Percentiles rank a stretch among this genome's conserved stretches.
phyloP scores from a whole-genome alignment of 1,139 yeast genomes.

The Kodamaea suecica region DNA sequence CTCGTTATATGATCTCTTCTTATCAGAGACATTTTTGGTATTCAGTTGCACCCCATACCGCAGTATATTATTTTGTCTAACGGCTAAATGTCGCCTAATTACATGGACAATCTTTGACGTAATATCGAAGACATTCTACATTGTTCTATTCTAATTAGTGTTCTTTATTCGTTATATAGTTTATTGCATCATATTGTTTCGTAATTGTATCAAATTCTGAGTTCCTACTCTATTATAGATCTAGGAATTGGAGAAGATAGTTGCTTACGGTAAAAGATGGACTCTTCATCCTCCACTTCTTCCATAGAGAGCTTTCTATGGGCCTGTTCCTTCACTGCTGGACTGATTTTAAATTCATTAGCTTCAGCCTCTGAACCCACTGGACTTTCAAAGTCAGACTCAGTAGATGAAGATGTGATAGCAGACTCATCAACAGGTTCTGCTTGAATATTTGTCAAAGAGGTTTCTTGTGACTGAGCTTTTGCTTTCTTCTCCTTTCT shows the following conservation, averaged over 20 bases:
- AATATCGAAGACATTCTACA: too few relatives aligned
- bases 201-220: too few relatives aligned
- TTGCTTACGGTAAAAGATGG: constrained; percentile 11
- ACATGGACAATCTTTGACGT: too few relatives aligned
- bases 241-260: constrained; percentile 9
- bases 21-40: too few relatives aligned
- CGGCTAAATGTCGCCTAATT: too few relatives aligned
- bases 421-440: not conserved
- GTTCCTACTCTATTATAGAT: constrained; percentile 8
- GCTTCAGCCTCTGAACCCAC: not conserved
- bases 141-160: not conserved
- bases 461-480: not conserved
- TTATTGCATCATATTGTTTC: too few relatives aligned
- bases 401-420: not conserved
- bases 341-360: not conserved
- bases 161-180: not conserved
- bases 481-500: constrained; percentile 2
- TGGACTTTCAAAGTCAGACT: not conserved
- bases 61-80: too few relatives aligned
- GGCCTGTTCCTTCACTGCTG: constrained; percentile 3
- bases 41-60: not conserved
- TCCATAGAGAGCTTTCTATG: constrained; percentile 12
- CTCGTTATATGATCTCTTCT: too few relatives aligned
- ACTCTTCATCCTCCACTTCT: constrained; percentile 19
- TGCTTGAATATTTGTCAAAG: not conserved